These are phyloP conservation scores for Perkinsus chesapeaki DNA, from an alignment of 169 alveolate genomes.

Conservation along the genomic window DNA sequence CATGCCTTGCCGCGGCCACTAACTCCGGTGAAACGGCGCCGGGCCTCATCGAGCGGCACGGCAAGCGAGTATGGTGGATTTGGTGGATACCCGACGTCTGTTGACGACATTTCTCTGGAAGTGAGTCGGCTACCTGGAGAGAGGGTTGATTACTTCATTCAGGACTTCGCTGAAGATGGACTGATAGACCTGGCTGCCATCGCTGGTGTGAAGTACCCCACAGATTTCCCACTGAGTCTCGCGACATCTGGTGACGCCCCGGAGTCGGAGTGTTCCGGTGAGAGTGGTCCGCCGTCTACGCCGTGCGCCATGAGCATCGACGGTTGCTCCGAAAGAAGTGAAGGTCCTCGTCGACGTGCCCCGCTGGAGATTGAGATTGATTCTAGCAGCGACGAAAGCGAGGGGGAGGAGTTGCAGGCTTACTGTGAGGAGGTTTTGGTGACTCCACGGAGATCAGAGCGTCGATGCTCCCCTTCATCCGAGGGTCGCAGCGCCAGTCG, in stretches of 20 bases:
- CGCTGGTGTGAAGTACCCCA: not conserved
- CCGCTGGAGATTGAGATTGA: not conserved
- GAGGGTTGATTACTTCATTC: not conserved
- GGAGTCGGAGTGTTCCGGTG: not conserved
- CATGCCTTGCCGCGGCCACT: not conserved
- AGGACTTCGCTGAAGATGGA: not conserved
- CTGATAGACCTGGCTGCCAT: not conserved
- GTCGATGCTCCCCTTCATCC: not conserved
- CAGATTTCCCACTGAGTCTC: not conserved
- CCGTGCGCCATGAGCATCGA: not conserved
- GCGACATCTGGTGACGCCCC: no score
- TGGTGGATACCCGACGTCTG: not conserved
- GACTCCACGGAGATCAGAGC: not conserved
- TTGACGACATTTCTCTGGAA: not conserved
- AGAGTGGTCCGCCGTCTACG: not conserved
- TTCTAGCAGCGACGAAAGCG: not conserved
- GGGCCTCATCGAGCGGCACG: not conserved
- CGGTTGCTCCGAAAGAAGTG: not conserved
- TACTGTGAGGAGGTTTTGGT: not conserved
- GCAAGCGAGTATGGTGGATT: not conserved
- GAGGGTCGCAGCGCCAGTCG: not conserved
- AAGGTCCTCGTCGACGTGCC: not conserved
- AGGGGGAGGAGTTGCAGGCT: not conserved
- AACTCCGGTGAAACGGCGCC: not conserved
- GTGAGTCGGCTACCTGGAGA: not conserved